Base-by-base conservation (phyloP, 2,329 filamentous ascomycete genomes). In the Dactylellina cionopaga region DNA sequence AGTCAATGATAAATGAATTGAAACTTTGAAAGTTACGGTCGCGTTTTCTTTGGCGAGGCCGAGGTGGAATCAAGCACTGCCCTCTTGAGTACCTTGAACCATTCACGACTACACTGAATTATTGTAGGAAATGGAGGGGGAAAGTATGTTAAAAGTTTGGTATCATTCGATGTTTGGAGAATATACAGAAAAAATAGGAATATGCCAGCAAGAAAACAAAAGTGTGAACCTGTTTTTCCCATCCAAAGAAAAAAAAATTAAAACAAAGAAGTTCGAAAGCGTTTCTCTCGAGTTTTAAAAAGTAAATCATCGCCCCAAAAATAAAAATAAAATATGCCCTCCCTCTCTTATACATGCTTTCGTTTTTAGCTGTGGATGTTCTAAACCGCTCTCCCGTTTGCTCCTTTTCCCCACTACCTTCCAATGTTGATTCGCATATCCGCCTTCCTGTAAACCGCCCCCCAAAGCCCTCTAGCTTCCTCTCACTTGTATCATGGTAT, bases 141-240 rank as follows among this genome's bases (percentile, higher is more conserved):
- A 33, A 13, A 13, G 6, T 13, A 33, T 33, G 31, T 33, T 39
- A 41, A 54, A 64, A 64, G 29, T 37, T 52, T 55, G 62, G 51
- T 58, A 58, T 66, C 62, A 58, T 66, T 56, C 62, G 24, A 29
- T 47, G 56, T 55, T 35, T 29, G 19, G 31, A 39, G 55, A 47
- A 56, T 66, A 33, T 66, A 66, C 62, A 66, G 51, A 29, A 19
- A 41, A 56, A 33, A 5, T 13, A 22, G 35, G 47, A 15, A 17
- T 31, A n/a, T n/a, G n/a, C n/a, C 43, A 60, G 56, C 22, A 49
- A 62, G 24, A 27, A 35, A 62, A 47, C 25, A 43, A 46, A 63
- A 65, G 39, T 41, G 29, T 66, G 43, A 47, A 63, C 37, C 11
- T 13, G n/a, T 33, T 46, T 58, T 44, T n/a, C n/a, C 54, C 39